phyloP scores from a whole-genome alignment of 441 rosid species.

The Gossypium laxum region DNA sequence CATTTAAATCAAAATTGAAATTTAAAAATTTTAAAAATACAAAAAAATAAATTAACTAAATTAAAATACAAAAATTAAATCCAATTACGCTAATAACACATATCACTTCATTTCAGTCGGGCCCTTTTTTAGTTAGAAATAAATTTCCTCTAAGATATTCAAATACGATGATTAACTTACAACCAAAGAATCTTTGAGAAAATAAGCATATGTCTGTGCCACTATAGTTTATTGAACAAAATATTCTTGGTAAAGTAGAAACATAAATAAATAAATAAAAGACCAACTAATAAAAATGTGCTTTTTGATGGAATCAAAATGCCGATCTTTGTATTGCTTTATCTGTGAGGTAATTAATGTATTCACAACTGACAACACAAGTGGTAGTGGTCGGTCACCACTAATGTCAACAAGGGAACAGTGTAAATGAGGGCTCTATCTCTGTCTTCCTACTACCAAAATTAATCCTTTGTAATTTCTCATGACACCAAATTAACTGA shows the following conservation, averaged over 20 bases:
- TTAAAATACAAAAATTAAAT: too few species aligned
- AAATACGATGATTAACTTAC: neutral
- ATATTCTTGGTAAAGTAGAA: neutral
- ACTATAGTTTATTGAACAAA: neutral
- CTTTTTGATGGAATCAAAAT: neutral
- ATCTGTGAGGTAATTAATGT: neutral
- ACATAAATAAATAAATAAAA: neutral
- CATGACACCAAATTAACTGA: constrained; percentile 58
- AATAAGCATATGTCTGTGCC: neutral
- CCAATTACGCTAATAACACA: too few species aligned
- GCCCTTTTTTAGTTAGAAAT: too few species aligned
- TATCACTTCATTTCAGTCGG: too few species aligned
- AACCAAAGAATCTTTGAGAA: neutral
- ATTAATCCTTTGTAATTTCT: constrained; percentile 41
- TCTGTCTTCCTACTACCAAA: constrained; percentile 37
- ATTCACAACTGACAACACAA: neutral
- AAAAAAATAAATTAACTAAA: too few species aligned
- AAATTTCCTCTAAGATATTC: too few species aligned
- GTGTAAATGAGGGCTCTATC: constrained; percentile 50
- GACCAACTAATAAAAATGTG: neutral
- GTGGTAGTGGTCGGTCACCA: neutral
- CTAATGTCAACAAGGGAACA: constrained; percentile 48
- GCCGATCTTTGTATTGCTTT: neutral
- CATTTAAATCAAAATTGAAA: too few species aligned
- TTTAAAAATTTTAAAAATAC: too few species aligned